A percentile compares a stretch with the other conserved stretches of the same genome.
Evolutionary conservation across 305 asterid species (phyloP).

Genomic region (Ilex paraguariensis): DNA sequence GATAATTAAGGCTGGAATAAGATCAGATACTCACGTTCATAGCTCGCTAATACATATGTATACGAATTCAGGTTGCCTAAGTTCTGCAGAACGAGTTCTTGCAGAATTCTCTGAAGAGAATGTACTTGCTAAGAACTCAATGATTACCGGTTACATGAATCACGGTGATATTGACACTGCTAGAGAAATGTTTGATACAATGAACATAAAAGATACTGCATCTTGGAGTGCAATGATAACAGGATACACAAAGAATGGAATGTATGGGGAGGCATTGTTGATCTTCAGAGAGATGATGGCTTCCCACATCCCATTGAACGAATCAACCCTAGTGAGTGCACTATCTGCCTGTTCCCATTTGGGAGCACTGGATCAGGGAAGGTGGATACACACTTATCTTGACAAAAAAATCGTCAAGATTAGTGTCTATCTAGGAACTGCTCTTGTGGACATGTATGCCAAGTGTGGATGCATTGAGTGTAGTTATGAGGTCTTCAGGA

Average conservation of each 20-base stretch:
- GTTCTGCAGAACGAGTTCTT: constrained; percentile 19
- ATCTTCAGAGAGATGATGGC: constrained; percentile 18
- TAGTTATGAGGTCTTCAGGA: constrained; percentile 14
- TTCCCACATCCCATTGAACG: constrained; percentile 6
- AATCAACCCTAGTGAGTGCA: constrained; percentile 18
- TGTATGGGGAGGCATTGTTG: constrained; percentile 5
- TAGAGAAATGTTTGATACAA: constrained; percentile 2
- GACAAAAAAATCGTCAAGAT: not conserved
- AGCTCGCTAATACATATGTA: constrained; percentile 27
- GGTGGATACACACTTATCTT: constrained; percentile 18
- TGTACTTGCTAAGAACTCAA: constrained; percentile 15
- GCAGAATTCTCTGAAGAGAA: constrained; percentile 6
- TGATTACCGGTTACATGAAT: constrained; percentile 22
- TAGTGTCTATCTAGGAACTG: constrained; percentile 9
- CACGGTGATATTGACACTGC: constrained; percentile 17
- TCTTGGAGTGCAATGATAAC: constrained; percentile 21
- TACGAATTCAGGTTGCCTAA: constrained; percentile 10
- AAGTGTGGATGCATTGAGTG: constrained; percentile 22
- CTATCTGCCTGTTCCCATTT: constrained; percentile 17
- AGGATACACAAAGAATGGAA: constrained; percentile 19
- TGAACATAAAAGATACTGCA: constrained; percentile 11
- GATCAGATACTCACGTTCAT: constrained; percentile 10
- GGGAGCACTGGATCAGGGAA: constrained; percentile 21
- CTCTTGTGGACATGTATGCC: constrained; percentile 21
- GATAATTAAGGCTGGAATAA: constrained; percentile 18